Conservation (phyloP, 257 asterid genomes). For the Plantago ovata region DNA sequence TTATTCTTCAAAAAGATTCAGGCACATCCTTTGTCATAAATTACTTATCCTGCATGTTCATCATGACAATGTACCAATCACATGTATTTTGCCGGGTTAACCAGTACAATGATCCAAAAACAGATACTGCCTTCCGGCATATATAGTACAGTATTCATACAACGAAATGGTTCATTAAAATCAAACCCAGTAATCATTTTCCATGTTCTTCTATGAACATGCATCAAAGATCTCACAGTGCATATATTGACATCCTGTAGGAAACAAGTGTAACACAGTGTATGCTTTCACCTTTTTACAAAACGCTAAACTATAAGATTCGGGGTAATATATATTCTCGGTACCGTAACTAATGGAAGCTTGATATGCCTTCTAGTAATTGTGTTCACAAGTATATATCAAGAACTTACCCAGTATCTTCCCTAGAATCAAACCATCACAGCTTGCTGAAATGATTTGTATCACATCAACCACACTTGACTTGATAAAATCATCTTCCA, state of each 20-base stretch:
- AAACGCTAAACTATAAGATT: conserved; percentile 24
- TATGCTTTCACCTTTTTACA: conserved; percentile 18
- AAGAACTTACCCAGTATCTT: conserved; percentile 4
- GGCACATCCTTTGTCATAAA: too few species aligned
- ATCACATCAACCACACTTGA: conserved; percentile 14
- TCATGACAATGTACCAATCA: too few species aligned
- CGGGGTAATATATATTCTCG: neutral
- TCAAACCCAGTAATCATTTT: conserved; percentile 24
- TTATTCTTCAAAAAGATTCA: too few species aligned
- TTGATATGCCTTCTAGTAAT: conserved; percentile 26
- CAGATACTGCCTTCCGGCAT: too few species aligned
- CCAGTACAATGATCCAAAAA: too few species aligned
- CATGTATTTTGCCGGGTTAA: too few species aligned
- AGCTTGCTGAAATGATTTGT: conserved; percentile 25
- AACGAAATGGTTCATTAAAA: neutral
- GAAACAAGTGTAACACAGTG: conserved; percentile 31
- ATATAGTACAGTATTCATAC: too few species aligned
- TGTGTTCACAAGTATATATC: conserved; percentile 29
- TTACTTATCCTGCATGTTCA: too few species aligned
- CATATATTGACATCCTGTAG: conserved; percentile 4
- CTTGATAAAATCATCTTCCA: conserved; percentile 20
- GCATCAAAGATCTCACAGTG: conserved; percentile 30
- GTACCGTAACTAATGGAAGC: conserved; percentile 32
- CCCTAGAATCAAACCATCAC: conserved; percentile 34
- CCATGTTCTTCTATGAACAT: conserved; percentile 30